Percentiles rank a stretch among this genome's conserved stretches.
phyloP scores from a whole-genome alignment of 305 asterid species.

The Stenogyne calaminthoides region DNA sequence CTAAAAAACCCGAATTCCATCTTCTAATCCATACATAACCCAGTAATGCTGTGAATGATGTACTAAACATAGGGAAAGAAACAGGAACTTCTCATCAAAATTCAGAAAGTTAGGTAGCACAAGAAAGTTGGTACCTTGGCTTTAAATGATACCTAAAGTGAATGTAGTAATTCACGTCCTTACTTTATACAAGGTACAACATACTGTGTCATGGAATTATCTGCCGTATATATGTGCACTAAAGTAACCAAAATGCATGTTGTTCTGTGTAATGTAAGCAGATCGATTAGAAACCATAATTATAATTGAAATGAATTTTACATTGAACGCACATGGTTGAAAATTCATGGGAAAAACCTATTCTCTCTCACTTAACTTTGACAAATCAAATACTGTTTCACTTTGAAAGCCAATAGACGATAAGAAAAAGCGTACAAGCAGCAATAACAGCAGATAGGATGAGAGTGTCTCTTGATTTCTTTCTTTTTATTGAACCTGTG shows the following conservation, averaged over 20 bases:
- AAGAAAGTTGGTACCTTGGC: background rate
- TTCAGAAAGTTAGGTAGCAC: conserved; percentile 12
- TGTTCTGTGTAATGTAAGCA: conserved; percentile 15
- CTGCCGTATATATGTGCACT: conserved; percentile 3
- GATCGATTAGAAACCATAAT: conserved; percentile 25
- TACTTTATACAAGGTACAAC: conserved; percentile 12
- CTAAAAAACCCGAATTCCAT: background rate
- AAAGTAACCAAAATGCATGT: conserved; percentile 10
- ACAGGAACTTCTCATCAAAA: background rate
- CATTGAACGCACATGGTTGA: conserved; percentile 26
- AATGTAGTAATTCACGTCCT: conserved; percentile 5
- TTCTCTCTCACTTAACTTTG: conserved; percentile 31
- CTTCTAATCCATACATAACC: background rate
- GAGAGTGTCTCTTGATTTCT: conserved; percentile 84
- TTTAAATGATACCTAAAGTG: background rate
- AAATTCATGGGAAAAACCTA: conserved; percentile 24
- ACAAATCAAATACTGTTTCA: conserved; percentile 29
- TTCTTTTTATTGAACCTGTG: conserved; percentile 84
- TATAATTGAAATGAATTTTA: conserved; percentile 16
- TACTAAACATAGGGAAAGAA: background rate
- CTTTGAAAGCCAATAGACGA: conserved; percentile 93
- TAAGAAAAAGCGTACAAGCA: conserved; percentile 91
- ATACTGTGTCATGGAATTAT: conserved; percentile 11
- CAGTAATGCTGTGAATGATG: background rate
- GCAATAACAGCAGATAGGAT: conserved; percentile 92